These are phyloP conservation scores for Ceratocystis papillata DNA, from an alignment of 2,329 filamentous ascomycete genomes.

Conservation along the genomic window DNA sequence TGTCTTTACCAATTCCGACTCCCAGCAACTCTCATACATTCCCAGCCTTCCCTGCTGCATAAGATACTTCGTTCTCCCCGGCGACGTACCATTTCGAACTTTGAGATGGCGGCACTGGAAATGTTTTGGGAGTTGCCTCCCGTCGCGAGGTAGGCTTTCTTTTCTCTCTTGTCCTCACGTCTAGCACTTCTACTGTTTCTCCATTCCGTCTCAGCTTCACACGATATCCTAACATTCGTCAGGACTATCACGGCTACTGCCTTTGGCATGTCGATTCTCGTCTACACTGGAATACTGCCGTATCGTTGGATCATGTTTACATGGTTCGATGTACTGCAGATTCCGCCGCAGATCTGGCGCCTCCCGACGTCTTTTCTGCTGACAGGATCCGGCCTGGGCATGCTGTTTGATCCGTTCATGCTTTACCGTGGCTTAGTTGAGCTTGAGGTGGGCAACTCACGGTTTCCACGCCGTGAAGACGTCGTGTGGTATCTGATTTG, in stretches of 20 bases:
- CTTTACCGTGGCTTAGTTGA: constrained; percentile 66
- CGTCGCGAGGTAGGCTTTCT: constrained; percentile 34
- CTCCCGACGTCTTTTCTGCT: constrained; percentile 36
- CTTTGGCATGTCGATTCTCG: constrained; percentile 49
- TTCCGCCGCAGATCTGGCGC: constrained; percentile 38
- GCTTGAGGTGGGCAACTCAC: constrained; percentile 59
- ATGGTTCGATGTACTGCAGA: constrained; percentile 41
- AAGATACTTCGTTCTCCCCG: constrained; percentile 1
- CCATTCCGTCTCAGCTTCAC: constrained; percentile 26
- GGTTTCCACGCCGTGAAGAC: constrained; percentile 66
- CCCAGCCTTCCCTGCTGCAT: neutral
- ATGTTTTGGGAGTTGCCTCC: constrained; percentile 36
- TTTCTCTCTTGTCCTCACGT: neutral
- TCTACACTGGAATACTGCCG: constrained; percentile 46
- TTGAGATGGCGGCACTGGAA: constrained; percentile 27
- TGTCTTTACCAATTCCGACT: constrained; percentile 23
- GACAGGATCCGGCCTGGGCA: constrained; percentile 34
- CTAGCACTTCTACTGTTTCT: neutral
- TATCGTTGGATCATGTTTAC: constrained; percentile 44
- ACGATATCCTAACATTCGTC: constrained; percentile 24
- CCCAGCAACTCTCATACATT: constrained; percentile 17
- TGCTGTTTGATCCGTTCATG: constrained; percentile 65
- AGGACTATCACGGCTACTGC: constrained; percentile 57
- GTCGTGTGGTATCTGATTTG: constrained; percentile 72
- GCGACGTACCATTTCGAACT: constrained; percentile 24